A percentile compares a stretch with the other conserved stretches of the same genome.
Evolutionary conservation across 306 rosid species (phyloP).

Genomic region (Dalbergia cochinchinensis): DNA sequence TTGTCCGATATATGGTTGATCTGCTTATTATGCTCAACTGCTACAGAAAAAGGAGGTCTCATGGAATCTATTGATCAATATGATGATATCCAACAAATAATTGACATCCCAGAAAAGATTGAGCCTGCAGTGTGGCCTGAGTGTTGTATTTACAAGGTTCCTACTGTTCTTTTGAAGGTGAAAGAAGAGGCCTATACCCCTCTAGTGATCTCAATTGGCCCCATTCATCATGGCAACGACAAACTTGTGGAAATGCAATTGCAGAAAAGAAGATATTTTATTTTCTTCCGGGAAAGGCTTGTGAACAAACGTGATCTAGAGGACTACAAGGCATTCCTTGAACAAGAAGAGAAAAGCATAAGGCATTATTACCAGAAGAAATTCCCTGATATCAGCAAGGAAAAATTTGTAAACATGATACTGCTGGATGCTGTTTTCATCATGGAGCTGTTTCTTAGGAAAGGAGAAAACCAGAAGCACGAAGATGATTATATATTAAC

Average conservation of each 20-base stretch:
- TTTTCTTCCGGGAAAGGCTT: conserved; percentile 41
- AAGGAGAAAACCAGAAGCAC: neutral
- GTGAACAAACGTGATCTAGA: neutral
- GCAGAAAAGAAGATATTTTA: conserved; percentile 36
- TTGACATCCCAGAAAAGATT: conserved; percentile 44
- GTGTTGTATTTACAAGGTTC: conserved; percentile 58
- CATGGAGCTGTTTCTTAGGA: conserved; percentile 52
- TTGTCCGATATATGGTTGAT: conserved; percentile 15
- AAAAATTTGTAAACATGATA: conserved; percentile 42
- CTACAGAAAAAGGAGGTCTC: conserved; percentile 18
- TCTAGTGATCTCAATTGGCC: conserved; percentile 64
- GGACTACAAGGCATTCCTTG: conserved; percentile 22
- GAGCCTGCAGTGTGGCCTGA: conserved; percentile 40
- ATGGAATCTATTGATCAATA: conserved; percentile 35
- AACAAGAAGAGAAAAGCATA: conserved; percentile 21
- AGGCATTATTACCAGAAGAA: conserved; percentile 39
- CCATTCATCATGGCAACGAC: conserved; percentile 42
- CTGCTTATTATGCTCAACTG: conserved; percentile 5
- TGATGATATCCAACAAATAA: conserved; percentile 35
- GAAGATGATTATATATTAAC: conserved; percentile 43
- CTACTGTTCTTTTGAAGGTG: conserved; percentile 50
- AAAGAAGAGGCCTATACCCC: conserved; percentile 53
- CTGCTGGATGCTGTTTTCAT: conserved; percentile 49
- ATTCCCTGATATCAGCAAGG: conserved; percentile 23
- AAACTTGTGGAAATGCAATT: conserved; percentile 48